A percentile compares a stretch with the other conserved stretches of the same genome.
These are phyloP conservation scores for Aspergillus caelatus DNA, from an alignment of 2,329 filamentous ascomycete genomes.

Conservation along the genomic window DNA sequence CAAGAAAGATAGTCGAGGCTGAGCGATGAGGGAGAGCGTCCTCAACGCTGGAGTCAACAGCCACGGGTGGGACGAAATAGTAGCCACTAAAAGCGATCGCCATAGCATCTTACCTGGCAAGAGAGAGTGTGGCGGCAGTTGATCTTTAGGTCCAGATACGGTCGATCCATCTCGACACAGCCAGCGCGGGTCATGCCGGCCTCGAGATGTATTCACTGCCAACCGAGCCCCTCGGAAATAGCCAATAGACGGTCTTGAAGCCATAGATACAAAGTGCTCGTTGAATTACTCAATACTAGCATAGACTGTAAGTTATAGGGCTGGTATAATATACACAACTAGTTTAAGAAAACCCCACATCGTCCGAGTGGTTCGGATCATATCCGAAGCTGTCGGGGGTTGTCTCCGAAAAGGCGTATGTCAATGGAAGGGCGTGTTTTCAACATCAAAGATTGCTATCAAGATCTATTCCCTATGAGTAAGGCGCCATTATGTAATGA, in stretches of 20 bases:
- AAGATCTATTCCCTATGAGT: neutral
- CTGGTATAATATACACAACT: neutral
- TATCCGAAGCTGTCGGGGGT: neutral
- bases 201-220: neutral
- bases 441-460: neutral
- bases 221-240: neutral
- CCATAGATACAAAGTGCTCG: neutral
- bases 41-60: slow-evolving; percentile 71
- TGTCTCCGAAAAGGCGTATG: neutral
- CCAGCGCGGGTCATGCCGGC: neutral
- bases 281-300: neutral
- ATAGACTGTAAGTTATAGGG: neutral
- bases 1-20: slow-evolving; percentile 58
- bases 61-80: slow-evolving; percentile 53
- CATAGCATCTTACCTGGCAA: slow-evolving; percentile 41
- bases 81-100: slow-evolving; percentile 49
- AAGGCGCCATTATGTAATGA: neutral
- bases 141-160: neutral
- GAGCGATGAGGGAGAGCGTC: slow-evolving; percentile 68
- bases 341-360: neutral
- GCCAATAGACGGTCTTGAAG: neutral
- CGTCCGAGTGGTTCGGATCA: neutral
- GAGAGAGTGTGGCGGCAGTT: neutral
- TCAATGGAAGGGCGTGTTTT: neutral
- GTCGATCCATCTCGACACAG: neutral